phyloP scores from a whole-genome alignment of 2,329 filamentous ascomycete genomes.

The Penicillium sp. region DNA sequence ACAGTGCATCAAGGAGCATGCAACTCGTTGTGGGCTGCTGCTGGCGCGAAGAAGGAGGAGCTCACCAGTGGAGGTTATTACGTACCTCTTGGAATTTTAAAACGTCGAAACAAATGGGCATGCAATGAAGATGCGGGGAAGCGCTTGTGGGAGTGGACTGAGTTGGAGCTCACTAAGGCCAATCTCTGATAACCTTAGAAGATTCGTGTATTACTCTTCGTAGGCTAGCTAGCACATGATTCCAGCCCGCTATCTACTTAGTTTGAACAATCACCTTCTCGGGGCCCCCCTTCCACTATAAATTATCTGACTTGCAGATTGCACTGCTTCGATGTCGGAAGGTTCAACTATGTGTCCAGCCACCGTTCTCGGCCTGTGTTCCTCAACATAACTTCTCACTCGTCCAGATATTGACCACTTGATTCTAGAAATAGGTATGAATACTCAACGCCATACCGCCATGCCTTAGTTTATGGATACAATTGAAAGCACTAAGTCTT shows the following conservation, averaged over 20 bases:
- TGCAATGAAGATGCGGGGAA: conserved; percentile 25
- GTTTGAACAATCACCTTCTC: conserved; percentile 45
- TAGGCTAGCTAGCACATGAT: neutral
- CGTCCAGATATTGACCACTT: conserved; percentile 45
- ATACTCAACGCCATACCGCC: conserved; percentile 48
- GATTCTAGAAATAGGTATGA: conserved; percentile 48
- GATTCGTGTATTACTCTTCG: neutral
- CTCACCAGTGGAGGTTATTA: conserved; percentile 32
- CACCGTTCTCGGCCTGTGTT: conserved; percentile 46
- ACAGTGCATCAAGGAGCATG: conserved; percentile 22
- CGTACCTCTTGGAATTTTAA: conserved; percentile 30
- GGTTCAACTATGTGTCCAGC: conserved; percentile 44
- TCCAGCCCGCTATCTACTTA: neutral
- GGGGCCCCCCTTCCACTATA: conserved; percentile 43
- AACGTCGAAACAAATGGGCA: conserved; percentile 26
- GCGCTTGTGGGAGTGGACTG: conserved; percentile 37
- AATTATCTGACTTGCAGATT: conserved; percentile 43
- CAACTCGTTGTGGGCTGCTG: conserved; percentile 33
- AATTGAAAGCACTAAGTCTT: conserved; percentile 35
- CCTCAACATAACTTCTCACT: conserved; percentile 42
- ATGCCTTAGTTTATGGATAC: conserved; percentile 43
- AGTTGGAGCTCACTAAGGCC: conserved; percentile 26
- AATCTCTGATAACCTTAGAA: neutral
- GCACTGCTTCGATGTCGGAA: conserved; percentile 46
- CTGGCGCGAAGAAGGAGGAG: conserved; percentile 24